Conservation (phyloP, 1,139 yeast genomes). For the Yamadazyma oceani region DNA sequence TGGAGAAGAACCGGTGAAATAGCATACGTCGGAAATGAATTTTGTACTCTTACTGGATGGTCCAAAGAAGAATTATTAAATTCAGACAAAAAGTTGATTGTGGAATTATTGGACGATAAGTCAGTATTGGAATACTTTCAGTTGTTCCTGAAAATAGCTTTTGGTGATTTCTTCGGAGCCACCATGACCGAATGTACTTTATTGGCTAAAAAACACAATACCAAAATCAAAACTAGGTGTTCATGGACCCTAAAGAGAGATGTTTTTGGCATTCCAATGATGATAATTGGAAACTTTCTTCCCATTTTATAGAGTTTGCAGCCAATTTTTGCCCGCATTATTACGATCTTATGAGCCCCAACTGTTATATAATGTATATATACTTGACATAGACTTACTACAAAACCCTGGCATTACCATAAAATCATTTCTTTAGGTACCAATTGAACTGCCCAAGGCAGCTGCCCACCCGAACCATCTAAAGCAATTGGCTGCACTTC, state of each 20-base stretch:
- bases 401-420: too few species aligned
- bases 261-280: constrained; percentile 74
- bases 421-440: too few species aligned
- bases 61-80: constrained; percentile 61
- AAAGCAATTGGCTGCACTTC: too few species aligned
- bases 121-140: constrained; percentile 87
- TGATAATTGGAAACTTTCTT: constrained; percentile 90
- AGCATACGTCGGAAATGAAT: constrained; percentile 91
- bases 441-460: too few species aligned
- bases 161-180: constrained; percentile 90
- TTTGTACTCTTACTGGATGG: constrained; percentile 91
- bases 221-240: constrained; percentile 68
- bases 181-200: constrained; percentile 84
- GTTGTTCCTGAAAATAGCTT: constrained; percentile 79
- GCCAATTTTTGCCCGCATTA: not conserved
- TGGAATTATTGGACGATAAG: constrained; percentile 85
- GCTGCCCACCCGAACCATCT: too few species aligned
- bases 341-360: too few species aligned
- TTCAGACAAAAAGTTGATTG: constrained; percentile 61
- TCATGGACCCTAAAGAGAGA: constrained; percentile 82
- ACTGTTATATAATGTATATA: too few species aligned
- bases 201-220: constrained; percentile 52
- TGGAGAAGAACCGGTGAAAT: constrained; percentile 97
- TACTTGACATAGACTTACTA: too few species aligned
- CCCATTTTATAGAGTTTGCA: constrained; percentile 51